Base-by-base conservation (phyloP, 108 stramenopile genomes). In the Nitzschia putrida region DNA sequence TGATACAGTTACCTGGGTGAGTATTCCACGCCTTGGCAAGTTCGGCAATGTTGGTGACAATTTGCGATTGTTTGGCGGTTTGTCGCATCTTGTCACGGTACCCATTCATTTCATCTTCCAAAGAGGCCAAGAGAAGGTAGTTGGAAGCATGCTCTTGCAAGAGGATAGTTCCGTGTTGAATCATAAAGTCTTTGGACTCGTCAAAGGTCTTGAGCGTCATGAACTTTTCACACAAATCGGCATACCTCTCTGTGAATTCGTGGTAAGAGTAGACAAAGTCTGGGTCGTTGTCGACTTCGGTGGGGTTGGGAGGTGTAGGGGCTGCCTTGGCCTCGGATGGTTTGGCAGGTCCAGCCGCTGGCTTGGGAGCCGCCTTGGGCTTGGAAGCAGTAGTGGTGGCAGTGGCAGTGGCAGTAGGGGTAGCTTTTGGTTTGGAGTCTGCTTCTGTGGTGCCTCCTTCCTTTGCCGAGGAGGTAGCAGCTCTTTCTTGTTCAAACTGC, bases 101-200 rank as follows among this genome's bases (percentile, higher is more conserved):
- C 52, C 97, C 98, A 75, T 99, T 99, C 98, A 99, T 99, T 84
- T 99, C 98, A 71, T 99, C 98, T 79, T 99, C 97, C 39, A 99
- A 70, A 59, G 88, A 86, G 49, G 96, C 95, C 56, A 98, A 81
- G 57, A 99, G 82, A 3, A 98, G 78, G 76, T 97, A 99, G 63
- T 91, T 95, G 71, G 90, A 88, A 50, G 95, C 89, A 82, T 99
- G 96, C 71, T 99, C 98, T 72, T 97, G 96, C 38, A 99, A 81
- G 41, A 99, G 69, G 43, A 97, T 82, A 66, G 84, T 73, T 8
- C 96, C 96, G 63, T 99, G 72, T 53, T 85, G 76, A 42, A 94
- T 47, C 22, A 99, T 84, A 71, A 92, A 96, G 12, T 95, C 89
- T 73, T 94, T 85, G 37, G 94, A 92, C 40, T 69, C 73, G 20